phyloP scores from a whole-genome alignment of 2,329 filamentous ascomycete species.

The Arthrobotrys pseudoclavata region DNA sequence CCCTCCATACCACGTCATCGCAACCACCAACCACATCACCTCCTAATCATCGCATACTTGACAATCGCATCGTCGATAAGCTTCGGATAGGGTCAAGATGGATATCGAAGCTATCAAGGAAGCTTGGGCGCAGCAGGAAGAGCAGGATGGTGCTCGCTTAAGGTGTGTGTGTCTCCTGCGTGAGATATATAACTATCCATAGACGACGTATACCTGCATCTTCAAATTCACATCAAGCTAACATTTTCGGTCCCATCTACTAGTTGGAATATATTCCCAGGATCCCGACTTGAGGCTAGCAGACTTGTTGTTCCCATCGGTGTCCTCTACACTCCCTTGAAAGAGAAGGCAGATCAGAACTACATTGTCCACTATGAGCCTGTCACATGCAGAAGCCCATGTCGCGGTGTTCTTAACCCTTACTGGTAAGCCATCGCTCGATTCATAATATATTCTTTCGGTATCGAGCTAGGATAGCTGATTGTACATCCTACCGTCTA shows the following conservation, averaged over 20 bases:
- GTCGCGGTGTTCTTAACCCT: conserved; percentile 94
- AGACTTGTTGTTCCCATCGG: conserved; percentile 95
- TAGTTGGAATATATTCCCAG: conserved; percentile 97
- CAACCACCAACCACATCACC: conserved; percentile 16
- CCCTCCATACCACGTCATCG: conserved; percentile 23
- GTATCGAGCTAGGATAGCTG: background rate
- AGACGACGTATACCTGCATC: background rate
- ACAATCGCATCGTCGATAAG: conserved; percentile 46
- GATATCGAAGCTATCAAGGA: conserved; percentile 59
- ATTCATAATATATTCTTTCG: background rate
- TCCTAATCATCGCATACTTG: conserved; percentile 33
- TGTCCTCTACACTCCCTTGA: conserved; percentile 93
- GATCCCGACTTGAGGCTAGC: conserved; percentile 97
- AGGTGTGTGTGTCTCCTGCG: conserved; percentile 44
- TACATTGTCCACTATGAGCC: conserved; percentile 86
- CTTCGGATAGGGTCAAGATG: conserved; percentile 49
- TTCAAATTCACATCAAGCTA: background rate
- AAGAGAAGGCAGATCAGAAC: conserved; percentile 78
- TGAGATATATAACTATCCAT: conserved; percentile 17
- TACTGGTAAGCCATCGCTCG: conserved; percentile 78
- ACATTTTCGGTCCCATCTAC: conserved; percentile 15
- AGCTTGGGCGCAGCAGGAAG: conserved; percentile 52
- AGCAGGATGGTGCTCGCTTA: conserved; percentile 61
- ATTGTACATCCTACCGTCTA: conserved; percentile 65
- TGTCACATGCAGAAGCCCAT: conserved; percentile 91